Conservation (phyloP, 1,284 basidiomycete species). For the Ceratobasidium sp. region DNA sequence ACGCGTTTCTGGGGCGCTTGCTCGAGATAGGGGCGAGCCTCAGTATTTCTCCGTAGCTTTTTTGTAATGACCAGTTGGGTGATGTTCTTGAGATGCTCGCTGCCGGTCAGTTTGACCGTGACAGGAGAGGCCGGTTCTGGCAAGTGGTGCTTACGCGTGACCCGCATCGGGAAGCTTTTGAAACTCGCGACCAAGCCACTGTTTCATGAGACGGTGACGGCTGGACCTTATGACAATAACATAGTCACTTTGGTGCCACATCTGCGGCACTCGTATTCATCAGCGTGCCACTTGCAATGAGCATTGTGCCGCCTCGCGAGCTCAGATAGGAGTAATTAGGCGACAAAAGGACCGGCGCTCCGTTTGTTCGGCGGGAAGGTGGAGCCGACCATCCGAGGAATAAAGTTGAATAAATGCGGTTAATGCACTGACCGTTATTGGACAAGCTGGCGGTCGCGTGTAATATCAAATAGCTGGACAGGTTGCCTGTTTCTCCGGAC, state of each 20-base stretch:
- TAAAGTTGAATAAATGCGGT: slow-evolving; percentile 1
- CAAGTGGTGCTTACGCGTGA: no score
- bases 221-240: no score
- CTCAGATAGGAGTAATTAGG: not conserved
- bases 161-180: no score
- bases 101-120: no score
- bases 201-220: no score
- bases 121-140: no score
- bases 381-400: slow-evolving; percentile 25
- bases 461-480: not conserved
- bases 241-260: no score
- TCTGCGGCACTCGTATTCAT: slow-evolving; percentile 27
- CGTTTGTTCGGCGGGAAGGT: slow-evolving; percentile 22
- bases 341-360: slow-evolving; percentile 4
- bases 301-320: not conserved
- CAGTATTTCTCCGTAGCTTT: no score
- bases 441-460: not conserved
- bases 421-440: not conserved
- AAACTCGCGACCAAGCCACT: no score
- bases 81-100: no score
- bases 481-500: not conserved
- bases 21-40: slow-evolving; percentile 25
- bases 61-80: no score
- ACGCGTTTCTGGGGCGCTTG: slow-evolving; percentile 17
- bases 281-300: not conserved